phyloP scores from a whole-genome alignment of 2,329 filamentous ascomycete species.

The Cordyceps tenuipes region DNA sequence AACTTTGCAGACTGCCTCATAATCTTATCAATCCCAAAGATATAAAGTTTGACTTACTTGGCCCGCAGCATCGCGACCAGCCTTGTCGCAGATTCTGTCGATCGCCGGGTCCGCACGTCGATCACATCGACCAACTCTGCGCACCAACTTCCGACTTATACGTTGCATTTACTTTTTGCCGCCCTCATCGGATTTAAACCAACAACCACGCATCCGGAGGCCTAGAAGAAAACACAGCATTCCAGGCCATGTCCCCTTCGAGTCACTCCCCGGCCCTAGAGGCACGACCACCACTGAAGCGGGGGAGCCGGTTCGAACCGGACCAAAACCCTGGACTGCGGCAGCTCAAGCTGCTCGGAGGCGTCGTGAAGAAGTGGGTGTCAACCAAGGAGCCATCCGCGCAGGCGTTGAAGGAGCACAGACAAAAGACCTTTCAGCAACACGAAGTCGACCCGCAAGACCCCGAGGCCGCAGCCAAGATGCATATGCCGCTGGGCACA shows the following conservation, averaged over 20 bases:
- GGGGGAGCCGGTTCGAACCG: background rate
- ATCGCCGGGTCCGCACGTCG: background rate
- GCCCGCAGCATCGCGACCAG: background rate
- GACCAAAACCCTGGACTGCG: background rate
- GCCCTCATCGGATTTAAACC: background rate
- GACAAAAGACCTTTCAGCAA: constrained; percentile 32
- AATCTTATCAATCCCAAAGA: background rate
- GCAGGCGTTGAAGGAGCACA: constrained; percentile 39
- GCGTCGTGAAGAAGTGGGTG: constrained; percentile 42
- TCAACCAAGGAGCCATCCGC: constrained; percentile 40
- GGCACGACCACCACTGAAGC: background rate
- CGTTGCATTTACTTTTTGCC: background rate
- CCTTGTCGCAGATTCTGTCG: background rate
- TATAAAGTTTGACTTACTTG: background rate
- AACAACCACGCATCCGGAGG: too few relatives aligned
- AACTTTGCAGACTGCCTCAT: background rate
- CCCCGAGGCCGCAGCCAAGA: constrained; percentile 35
- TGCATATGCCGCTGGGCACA: constrained; percentile 37
- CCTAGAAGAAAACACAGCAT: background rate
- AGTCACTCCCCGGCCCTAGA: background rate
- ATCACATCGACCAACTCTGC: background rate
- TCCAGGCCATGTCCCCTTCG: background rate
- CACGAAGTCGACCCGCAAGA: constrained; percentile 37
- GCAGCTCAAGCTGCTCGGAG: constrained; percentile 14
- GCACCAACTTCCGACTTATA: background rate